Conservation (phyloP, 2,329 filamentous ascomycete species). For the Cordyceps pruinosa region DNA sequence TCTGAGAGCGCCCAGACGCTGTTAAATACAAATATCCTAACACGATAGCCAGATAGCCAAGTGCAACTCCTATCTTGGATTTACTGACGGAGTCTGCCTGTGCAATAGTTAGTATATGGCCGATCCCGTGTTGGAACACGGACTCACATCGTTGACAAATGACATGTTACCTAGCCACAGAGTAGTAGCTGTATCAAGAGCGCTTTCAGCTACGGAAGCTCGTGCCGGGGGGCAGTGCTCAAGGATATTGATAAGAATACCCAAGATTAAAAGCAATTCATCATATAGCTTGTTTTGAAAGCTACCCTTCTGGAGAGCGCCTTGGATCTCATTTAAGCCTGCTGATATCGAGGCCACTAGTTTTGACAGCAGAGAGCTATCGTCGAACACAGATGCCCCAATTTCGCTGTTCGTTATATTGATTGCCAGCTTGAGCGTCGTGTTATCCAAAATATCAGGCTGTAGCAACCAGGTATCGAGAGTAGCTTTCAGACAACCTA, state of each 20-base stretch:
- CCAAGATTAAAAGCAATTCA: constrained; percentile 68
- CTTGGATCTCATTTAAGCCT: constrained; percentile 42
- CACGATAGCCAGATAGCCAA: constrained; percentile 80
- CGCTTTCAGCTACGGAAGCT: constrained; percentile 26
- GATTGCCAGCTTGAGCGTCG: constrained; percentile 55
- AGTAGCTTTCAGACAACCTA: constrained; percentile 23
- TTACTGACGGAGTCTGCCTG: constrained; percentile 67
- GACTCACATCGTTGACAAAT: constrained; percentile 59
- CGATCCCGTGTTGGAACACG: background rate
- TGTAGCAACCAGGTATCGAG: constrained; percentile 26
- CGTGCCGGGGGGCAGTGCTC: constrained; percentile 66
- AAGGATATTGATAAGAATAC: constrained; percentile 79
- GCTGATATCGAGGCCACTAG: constrained; percentile 45
- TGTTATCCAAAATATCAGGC: constrained; percentile 22
- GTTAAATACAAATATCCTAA: constrained; percentile 72
- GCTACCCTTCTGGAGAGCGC: constrained; percentile 41
- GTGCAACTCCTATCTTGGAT: constrained; percentile 70
- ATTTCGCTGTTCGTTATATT: constrained; percentile 81
- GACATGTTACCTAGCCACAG: constrained; percentile 63
- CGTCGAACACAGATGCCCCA: constrained; percentile 63
- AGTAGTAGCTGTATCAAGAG: constrained; percentile 53
- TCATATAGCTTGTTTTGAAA: constrained; percentile 52
- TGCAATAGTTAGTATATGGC: constrained; percentile 15
- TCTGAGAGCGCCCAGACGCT: constrained; percentile 34
- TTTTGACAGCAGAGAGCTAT: constrained; percentile 45